Evolutionary conservation across 805 yeast species (phyloP).

Genomic region (Saitoella complicata): DNA sequence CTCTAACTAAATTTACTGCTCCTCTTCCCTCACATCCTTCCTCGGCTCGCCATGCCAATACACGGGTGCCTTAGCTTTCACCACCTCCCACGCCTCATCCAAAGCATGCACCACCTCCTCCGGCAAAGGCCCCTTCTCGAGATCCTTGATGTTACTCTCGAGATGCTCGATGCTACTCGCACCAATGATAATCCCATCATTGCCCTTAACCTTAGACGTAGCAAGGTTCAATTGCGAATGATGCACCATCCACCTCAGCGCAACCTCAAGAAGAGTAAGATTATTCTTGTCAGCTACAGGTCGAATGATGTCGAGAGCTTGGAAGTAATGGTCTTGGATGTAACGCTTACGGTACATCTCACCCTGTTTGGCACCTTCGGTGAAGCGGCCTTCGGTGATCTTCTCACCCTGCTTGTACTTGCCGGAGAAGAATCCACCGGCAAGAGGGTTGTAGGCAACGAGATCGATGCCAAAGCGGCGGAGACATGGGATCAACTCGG

Average conservation of each 20-base stretch:
- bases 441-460: slow-evolving; percentile 16
- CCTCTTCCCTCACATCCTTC: too few relatives aligned
- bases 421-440: slow-evolving; percentile 16
- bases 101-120: slow-evolving; percentile 13
- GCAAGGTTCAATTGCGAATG: slow-evolving; percentile 10
- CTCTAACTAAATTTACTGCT: too few relatives aligned
- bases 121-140: slow-evolving; percentile 16
- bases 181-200: slow-evolving; percentile 17
- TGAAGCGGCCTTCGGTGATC: slow-evolving; percentile 13
- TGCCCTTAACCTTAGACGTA: slow-evolving; percentile 3
- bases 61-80: slow-evolving; percentile 14
- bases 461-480: slow-evolving; percentile 12
- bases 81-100: slow-evolving; percentile 14
- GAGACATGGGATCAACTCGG: slow-evolving; percentile 14
- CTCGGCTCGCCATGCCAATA: slow-evolving; percentile 8
- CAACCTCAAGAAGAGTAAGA: slow-evolving; percentile 11
- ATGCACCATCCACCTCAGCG: slow-evolving; percentile 16
- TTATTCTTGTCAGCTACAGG: slow-evolving; percentile 11
- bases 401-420: slow-evolving; percentile 8
- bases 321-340: slow-evolving; percentile 11
- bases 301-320: slow-evolving; percentile 13
- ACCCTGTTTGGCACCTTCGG: slow-evolving; percentile 7
- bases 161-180: slow-evolving; percentile 12
- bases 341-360: slow-evolving; percentile 12
- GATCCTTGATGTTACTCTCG: slow-evolving; percentile 10